Evolutionary conservation across 2,329 filamentous ascomycete species (phyloP).

Genomic region (Nemania sp.): DNA sequence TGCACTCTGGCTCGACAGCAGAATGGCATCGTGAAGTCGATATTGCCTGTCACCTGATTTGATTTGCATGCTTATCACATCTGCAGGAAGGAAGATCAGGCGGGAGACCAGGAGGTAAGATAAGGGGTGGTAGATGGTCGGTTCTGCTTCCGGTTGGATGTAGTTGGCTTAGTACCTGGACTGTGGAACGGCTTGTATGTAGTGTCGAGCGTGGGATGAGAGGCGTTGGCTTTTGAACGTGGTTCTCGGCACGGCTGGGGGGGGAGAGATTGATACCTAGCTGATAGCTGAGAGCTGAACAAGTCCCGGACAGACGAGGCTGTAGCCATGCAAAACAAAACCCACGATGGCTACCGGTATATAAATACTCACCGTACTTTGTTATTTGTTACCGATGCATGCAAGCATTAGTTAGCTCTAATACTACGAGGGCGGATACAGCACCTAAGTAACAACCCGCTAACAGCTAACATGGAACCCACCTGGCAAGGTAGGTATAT

Average conservation of each 20-base stretch:
- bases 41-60: constrained; percentile 36
- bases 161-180: constrained; percentile 26
- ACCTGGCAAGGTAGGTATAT: background rate
- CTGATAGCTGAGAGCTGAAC: too few species aligned
- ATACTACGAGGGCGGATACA: background rate
- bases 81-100: constrained; percentile 36
- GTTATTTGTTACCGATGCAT: constrained; percentile 5
- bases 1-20: constrained; percentile 1
- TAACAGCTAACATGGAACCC: too few species aligned
- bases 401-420: background rate
- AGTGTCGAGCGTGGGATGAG: constrained; percentile 30
- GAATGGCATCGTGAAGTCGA: constrained; percentile 32
- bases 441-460: background rate
- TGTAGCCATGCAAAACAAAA: constrained; percentile 5
- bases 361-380: constrained; percentile 4
- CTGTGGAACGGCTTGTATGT: constrained; percentile 23
- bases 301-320: constrained; percentile 14
- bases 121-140: constrained; percentile 36
- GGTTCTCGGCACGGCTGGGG: constrained; percentile 21
- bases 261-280: background rate
- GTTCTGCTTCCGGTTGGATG: constrained; percentile 39
- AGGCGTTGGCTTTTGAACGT: background rate
- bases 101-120: constrained; percentile 36
- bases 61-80: constrained; percentile 30
- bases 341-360: background rate